These are phyloP conservation scores for Nymphaea colorata DNA, from an alignment of 164 flowering plant species.

Conservation along the genomic window DNA sequence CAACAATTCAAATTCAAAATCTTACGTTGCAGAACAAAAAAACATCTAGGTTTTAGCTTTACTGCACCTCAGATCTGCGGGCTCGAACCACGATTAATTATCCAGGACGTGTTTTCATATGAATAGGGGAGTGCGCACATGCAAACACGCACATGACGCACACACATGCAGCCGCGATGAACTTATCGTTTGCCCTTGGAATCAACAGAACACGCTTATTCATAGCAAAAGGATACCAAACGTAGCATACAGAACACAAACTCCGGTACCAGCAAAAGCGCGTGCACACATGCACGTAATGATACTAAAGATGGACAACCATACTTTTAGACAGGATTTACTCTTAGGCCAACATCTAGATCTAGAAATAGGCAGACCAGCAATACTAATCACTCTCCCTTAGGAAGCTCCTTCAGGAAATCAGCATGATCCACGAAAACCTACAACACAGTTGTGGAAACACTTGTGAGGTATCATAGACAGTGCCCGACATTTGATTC, in stretches of 20 bases:
- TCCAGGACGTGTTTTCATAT: too few species aligned
- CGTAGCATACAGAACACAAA: background rate
- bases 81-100: too few species aligned
- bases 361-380: background rate
- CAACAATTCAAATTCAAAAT: too few species aligned
- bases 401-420: constrained; percentile 59
- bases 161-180: background rate
- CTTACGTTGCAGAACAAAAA: too few species aligned
- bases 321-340: background rate
- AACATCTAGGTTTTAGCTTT: too few species aligned
- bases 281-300: background rate
- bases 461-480: too few species aligned
- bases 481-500: too few species aligned
- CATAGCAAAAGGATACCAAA: background rate
- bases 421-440: constrained; percentile 79
- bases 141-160: background rate
- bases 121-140: too few species aligned
- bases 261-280: too few species aligned
- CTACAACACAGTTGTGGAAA: constrained; percentile 16
- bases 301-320: background rate
- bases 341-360: background rate
- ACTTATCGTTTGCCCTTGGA: background rate
- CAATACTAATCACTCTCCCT: constrained; percentile 10
- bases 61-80: too few species aligned
- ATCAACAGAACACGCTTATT: background rate